A percentile compares a stretch with the other conserved stretches of the same genome.
phyloP scores from a whole-genome alignment of 169 alveolate species.

The Eimeria sp. region DNA sequence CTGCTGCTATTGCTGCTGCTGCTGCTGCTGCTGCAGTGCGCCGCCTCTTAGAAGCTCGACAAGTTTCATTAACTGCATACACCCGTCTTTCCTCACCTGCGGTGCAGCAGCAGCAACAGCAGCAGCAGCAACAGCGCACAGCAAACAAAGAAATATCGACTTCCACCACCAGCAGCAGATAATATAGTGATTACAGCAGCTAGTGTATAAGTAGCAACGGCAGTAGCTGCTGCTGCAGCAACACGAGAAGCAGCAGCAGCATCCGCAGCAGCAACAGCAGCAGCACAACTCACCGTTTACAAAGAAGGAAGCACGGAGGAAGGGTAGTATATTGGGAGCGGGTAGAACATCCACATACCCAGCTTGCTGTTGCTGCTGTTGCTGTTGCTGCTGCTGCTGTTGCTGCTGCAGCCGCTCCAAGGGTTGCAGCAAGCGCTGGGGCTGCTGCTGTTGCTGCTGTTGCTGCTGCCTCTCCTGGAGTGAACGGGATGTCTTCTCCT shows the following conservation, averaged over 20 bases:
- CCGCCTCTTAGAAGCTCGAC: background rate
- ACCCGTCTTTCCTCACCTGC: constrained; percentile 21
- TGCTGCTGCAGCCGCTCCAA: too few species aligned
- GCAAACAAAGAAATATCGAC: background rate
- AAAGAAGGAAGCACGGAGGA: background rate
- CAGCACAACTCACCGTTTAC: constrained; percentile 10
- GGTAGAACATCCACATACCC: background rate
- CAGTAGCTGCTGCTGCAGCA: background rate
- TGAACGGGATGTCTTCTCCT: background rate
- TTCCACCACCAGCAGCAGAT: background rate
- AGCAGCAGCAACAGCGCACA: background rate
- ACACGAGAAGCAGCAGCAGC: constrained; percentile 16
- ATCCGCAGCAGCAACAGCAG: constrained; percentile 13
- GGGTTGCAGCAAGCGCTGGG: background rate
- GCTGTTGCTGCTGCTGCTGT: too few species aligned
- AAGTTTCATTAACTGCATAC: background rate
- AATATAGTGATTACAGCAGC: background rate
- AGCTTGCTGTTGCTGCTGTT: constrained; percentile 5
- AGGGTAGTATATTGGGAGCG: background rate
- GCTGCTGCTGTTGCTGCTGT: constrained; percentile 41
- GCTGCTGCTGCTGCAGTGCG: constrained; percentile 44
- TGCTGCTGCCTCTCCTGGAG: background rate
- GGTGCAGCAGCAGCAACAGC: constrained; percentile 32
- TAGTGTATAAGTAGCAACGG: too few species aligned
- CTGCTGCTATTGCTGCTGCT: constrained; percentile 52